Conservation (phyloP, 768 basidiomycete species). For the Trametes maxima region DNA sequence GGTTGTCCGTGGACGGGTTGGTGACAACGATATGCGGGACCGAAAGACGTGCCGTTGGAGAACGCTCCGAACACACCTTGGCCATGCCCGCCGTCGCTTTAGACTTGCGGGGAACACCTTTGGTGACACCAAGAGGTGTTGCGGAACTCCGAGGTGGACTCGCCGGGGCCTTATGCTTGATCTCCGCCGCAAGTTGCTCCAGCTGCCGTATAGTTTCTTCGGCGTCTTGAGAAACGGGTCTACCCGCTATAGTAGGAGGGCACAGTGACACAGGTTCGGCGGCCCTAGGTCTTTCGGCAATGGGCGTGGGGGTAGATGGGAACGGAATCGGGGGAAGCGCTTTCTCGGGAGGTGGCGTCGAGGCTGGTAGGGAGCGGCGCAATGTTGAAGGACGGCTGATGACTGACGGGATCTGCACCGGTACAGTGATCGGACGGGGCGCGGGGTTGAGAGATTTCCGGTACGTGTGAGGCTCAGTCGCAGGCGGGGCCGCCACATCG, state of each 20-base stretch:
- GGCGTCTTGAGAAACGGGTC: constrained; percentile 13
- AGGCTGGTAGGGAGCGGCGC: not conserved
- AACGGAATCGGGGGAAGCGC: constrained; percentile 19
- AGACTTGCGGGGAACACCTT: not conserved
- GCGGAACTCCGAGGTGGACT: not conserved
- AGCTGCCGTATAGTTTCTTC: constrained; percentile 24
- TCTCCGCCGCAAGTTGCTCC: constrained; percentile 23
- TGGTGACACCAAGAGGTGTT: not conserved
- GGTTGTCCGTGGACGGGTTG: constrained; percentile 15
- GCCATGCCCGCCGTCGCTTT: not conserved
- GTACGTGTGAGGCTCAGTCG: not conserved
- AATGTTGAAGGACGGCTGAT: not conserved
- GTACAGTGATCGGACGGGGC: not conserved
- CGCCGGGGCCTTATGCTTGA: constrained; percentile 10
- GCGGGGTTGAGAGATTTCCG: not conserved
- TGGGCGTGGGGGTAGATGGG: not conserved
- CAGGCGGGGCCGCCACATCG: not conserved
- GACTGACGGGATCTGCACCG: not conserved
- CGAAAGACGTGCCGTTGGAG: constrained; percentile 1
- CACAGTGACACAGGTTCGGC: not conserved
- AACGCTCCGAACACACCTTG: no score
- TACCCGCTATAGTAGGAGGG: not conserved
- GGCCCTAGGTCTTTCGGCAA: not conserved
- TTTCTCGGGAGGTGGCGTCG: constrained; percentile 12
- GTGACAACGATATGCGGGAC: constrained; percentile 19